Percentiles rank a stretch among this genome's conserved stretches.
Evolutionary conservation across 768 basidiomycete species (phyloP).

Genomic region (Leccinum olivaceopallidum): DNA sequence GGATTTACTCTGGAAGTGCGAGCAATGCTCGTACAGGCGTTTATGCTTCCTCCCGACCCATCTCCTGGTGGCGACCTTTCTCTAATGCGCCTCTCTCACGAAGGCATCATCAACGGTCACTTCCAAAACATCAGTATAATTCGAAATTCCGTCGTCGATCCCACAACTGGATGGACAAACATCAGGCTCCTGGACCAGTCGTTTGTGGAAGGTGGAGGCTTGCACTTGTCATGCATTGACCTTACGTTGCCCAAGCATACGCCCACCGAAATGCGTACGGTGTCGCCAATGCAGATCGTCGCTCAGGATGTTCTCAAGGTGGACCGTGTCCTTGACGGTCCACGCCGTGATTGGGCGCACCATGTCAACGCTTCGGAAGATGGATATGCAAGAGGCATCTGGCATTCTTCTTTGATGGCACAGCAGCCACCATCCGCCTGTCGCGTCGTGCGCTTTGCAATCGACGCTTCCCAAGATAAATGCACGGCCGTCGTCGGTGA

Average conservation of each 20-base stretch:
- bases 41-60: not conserved
- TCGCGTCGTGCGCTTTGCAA: not conserved
- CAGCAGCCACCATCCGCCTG: not conserved
- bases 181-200: not conserved
- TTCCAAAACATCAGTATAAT: not conserved
- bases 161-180: not conserved
- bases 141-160: conserved; percentile 1
- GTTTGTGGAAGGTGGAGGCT: not conserved
- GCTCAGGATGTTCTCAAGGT: not conserved
- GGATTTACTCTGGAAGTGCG: too few species aligned
- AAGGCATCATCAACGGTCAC: not conserved
- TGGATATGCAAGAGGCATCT: conserved; percentile 1
- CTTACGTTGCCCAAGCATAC: not conserved
- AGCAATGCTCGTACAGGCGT: not conserved
- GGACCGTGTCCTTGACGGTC: not conserved
- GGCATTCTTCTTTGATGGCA: not conserved
- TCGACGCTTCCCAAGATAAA: not conserved
- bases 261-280: not conserved
- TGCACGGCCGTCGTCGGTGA: not conserved
- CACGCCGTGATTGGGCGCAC: too few species aligned
- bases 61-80: not conserved
- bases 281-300: not conserved
- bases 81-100: conserved; percentile 1
- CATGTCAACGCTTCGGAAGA: not conserved
- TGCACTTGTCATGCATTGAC: not conserved